Evolutionary conservation across 306 rosid species (phyloP).

Genomic region (Cicer cuneatum): DNA sequence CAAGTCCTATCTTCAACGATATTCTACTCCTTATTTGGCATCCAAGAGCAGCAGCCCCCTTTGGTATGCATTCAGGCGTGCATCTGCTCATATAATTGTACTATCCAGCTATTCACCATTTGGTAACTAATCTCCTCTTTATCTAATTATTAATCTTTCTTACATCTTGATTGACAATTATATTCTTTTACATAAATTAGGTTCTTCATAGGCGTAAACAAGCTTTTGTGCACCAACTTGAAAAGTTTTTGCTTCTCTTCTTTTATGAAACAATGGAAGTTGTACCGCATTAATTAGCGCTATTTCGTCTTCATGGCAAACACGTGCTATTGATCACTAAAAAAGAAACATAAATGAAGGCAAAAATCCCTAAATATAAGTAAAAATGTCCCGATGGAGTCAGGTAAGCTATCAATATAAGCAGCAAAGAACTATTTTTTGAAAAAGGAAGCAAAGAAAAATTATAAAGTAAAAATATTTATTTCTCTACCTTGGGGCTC

Average conservation of each 20-base stretch:
- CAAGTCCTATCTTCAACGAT: constrained; percentile 75
- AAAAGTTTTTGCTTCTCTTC: not conserved
- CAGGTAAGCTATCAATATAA: not conserved
- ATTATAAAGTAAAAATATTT: not conserved
- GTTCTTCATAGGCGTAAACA: constrained; percentile 15
- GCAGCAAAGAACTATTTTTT: not conserved
- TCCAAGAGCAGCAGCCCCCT: constrained; percentile 88
- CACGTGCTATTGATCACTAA: constrained; percentile 22
- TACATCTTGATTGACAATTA: constrained; percentile 7
- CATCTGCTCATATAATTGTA: constrained; percentile 94
- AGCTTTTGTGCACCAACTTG: not conserved
- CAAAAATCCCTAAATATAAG: constrained; percentile 11
- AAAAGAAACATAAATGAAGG: constrained; percentile 19
- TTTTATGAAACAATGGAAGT: constrained; percentile 1
- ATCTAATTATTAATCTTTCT: constrained; percentile 29
- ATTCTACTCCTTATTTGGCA: constrained; percentile 77
- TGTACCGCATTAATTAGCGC: not conserved
- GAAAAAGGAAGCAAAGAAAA: not conserved
- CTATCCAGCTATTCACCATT: constrained; percentile 89
- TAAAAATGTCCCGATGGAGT: constrained; percentile 9
- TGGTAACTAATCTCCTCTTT: constrained; percentile 60
- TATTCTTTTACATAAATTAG: constrained; percentile 1
- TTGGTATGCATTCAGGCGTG: constrained; percentile 95
- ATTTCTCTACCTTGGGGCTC: constrained; percentile 3
- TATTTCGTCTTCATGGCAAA: constrained; percentile 27